Conservation (phyloP, 139 green algal genomes). For the Picochlorum sp. region DNA sequence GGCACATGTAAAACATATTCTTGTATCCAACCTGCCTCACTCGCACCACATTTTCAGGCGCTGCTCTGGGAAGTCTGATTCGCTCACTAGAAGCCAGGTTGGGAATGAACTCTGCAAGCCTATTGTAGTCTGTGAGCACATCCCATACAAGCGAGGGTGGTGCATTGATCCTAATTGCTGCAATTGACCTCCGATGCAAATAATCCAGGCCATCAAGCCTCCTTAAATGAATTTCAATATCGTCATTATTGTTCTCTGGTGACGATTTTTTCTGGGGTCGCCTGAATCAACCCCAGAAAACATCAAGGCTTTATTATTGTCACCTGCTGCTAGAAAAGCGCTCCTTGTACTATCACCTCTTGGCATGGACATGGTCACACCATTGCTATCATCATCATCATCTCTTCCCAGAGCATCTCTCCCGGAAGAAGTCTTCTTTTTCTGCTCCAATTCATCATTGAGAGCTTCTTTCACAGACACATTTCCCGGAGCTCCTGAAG, state of each 20-base stretch:
- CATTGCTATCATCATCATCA: no score
- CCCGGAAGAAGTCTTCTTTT: neutral
- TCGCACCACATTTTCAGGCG: constrained; percentile 22
- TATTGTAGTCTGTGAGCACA: constrained; percentile 49
- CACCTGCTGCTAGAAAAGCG: neutral
- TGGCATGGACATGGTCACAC: no score
- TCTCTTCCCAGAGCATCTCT: no score
- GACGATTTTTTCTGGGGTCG: neutral
- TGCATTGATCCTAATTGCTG: constrained; percentile 33
- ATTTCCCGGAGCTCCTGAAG: constrained; percentile 8
- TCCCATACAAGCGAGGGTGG: constrained; percentile 33
- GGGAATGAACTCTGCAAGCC: constrained; percentile 44
- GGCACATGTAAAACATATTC: constrained; percentile 45
- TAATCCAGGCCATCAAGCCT: constrained; percentile 31
- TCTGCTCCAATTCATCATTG: constrained; percentile 27
- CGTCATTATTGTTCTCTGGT: neutral
- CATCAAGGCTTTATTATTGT: no score
- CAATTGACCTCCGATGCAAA: constrained; percentile 39
- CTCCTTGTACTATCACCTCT: neutral
- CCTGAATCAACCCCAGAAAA: no score
- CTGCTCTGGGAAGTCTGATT: constrained; percentile 19
- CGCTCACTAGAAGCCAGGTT: constrained; percentile 41
- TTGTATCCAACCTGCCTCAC: constrained; percentile 51
- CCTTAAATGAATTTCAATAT: constrained; percentile 40
- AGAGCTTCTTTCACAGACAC: constrained; percentile 13